Evolutionary conservation across 2,329 filamentous ascomycete species (phyloP).

Genomic region (Hymenoscyphus salicellus): DNA sequence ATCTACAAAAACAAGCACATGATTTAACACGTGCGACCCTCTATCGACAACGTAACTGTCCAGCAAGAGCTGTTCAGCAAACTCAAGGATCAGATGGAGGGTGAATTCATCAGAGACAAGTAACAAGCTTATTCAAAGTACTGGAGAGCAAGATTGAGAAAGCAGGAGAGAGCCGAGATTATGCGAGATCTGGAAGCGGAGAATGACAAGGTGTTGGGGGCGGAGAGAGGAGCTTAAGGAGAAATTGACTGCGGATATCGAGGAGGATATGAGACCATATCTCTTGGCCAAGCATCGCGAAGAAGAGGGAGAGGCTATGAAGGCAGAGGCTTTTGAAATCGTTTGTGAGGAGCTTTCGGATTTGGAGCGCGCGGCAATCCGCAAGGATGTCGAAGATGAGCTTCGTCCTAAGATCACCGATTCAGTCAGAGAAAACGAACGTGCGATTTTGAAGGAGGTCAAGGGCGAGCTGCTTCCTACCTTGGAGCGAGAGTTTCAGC

Average conservation of each 20-base stretch:
- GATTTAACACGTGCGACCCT: not conserved
- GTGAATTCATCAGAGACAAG: not conserved
- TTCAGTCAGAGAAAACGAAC: not conserved
- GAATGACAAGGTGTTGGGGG: not conserved
- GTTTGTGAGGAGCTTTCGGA: not conserved
- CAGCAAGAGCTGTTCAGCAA: not conserved
- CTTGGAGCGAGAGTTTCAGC: not conserved
- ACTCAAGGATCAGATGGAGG: conserved; percentile 3
- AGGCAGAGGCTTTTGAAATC: not conserved
- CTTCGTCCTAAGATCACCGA: not conserved
- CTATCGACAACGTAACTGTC: not conserved
- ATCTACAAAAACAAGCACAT: not conserved
- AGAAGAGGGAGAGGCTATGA: not conserved
- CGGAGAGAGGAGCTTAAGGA: conserved; percentile 1
- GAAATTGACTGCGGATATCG: not conserved
- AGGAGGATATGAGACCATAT: not conserved
- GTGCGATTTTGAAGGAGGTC: not conserved
- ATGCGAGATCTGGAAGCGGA: not conserved
- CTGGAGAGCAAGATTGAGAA: not conserved
- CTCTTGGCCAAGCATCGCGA: not conserved
- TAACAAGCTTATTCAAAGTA: not conserved
- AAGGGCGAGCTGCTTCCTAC: not conserved
- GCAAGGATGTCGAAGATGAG: not conserved
- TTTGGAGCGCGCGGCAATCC: not conserved
- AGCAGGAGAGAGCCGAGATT: not conserved